A percentile compares a stretch with the other conserved stretches of the same genome.
Conservation (phyloP, 176 grass and related monocot genomes). For the Carex kokanica region DNA sequence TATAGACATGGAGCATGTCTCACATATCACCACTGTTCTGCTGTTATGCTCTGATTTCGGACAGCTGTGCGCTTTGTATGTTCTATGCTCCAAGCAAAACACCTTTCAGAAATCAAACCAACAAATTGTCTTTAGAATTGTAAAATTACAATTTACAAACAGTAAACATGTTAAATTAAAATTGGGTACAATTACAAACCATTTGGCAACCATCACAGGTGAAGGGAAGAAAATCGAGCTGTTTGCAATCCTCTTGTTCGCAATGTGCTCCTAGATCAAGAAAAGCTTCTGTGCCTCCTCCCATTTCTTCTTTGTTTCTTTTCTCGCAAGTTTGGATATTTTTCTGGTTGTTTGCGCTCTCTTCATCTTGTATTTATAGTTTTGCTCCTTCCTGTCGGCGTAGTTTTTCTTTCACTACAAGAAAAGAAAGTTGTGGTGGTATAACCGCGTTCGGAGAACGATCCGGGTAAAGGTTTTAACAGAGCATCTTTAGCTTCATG, state of each 20-base stretch:
- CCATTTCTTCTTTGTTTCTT: constrained; percentile 32
- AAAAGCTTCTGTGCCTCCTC: constrained; percentile 69
- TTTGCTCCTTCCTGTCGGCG: neutral
- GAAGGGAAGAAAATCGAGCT: constrained; percentile 89
- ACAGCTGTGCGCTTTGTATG: constrained; percentile 51
- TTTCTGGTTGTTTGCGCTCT: neutral
- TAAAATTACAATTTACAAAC: neutral
- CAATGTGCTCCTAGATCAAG: constrained; percentile 76
- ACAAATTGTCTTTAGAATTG: neutral
- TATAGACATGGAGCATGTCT: constrained; percentile 56
- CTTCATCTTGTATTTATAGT: constrained; percentile 24
- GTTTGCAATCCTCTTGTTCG: constrained; percentile 60
- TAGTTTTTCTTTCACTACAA: constrained; percentile 23
- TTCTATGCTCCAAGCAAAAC: constrained; percentile 70
- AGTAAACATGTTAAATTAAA: neutral
- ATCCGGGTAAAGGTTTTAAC: neutral
- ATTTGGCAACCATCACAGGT: constrained; percentile 61
- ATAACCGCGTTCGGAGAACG: constrained; percentile 20
- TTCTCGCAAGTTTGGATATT: neutral
- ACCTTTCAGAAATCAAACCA: neutral
- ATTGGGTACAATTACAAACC: constrained; percentile 10
- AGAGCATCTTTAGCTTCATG: too few relatives aligned
- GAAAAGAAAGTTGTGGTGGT: neutral
- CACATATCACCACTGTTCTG: constrained; percentile 66
- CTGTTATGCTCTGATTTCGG: constrained; percentile 46